Base-by-base conservation (phyloP, 768 basidiomycete species). In the Lyophyllum shimeji region DNA sequence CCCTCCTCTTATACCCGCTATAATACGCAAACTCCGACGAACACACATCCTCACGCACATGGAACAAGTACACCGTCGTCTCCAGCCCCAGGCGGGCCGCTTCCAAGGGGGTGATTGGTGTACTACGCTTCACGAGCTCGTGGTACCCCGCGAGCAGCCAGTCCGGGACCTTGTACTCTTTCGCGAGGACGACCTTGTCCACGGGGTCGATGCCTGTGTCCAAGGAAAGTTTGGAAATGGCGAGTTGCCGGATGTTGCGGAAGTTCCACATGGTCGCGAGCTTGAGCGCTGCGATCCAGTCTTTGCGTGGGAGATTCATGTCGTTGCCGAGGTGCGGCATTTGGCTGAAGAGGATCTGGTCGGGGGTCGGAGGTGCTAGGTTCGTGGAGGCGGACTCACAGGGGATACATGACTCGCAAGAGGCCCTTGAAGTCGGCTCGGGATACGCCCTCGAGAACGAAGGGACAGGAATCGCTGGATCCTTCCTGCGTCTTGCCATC, bases 221-320 rank as follows among this genome's bases (percentile, higher is more conserved):
- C n/a, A 18, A 17, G 1, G 57, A 40, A 25, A 80, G 62, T 1
- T 60, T 53, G 4, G 66, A 15, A 15, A 74, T 63, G 4, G 74
- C 73, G 31, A 64, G 55, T 17, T 59, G 50, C 31, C 73, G 67
- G 27, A 76, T 47, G 13, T 55, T 47, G 18, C 63, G 56, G 48
- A 75, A 74, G 40, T 64, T 61, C 74, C 77, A 79, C 63, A 74
- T 71, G 6, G 61, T 69, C 6, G 77, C 63, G 20, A 79, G 61
- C 57, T 73, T 73, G n/a, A 76, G 60, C 20, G 74, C 68, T 0
- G 72, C 67, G 15, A 71, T 59, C 80, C 77, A 78, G 48, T 67
- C 67, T 7, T 68, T 65, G 13, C 58, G 56, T 13, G 45, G 53
- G 2, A 57, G 51, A 2, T n/a, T 9, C 20, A 50, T 21, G 23